Conservation (phyloP, 306 rosid genomes). For the Cucumis hystrix region DNA sequence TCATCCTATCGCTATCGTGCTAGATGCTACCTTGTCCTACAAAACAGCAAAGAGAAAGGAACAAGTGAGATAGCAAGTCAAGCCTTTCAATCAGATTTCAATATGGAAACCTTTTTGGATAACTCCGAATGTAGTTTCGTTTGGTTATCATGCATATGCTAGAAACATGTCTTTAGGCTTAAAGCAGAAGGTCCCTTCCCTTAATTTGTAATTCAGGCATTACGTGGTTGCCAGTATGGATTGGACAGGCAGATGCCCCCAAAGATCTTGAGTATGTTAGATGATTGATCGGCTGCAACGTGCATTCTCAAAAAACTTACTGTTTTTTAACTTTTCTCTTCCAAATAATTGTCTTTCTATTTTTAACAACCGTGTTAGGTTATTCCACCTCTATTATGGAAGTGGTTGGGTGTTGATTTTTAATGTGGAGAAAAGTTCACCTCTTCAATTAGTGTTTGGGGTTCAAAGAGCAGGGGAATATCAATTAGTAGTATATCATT, state of each 20-base stretch:
- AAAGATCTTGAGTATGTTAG: not conserved
- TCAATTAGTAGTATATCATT: not conserved
- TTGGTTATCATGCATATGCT: not conserved
- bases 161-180: not conserved
- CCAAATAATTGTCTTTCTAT: not conserved
- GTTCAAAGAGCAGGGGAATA: not conserved
- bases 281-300: not conserved
- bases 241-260: not conserved
- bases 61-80: not conserved
- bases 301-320: not conserved
- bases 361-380: not conserved
- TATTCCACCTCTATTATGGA: not conserved
- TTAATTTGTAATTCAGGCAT: not conserved
- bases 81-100: not conserved
- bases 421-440: not conserved
- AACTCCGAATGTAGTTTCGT: not conserved
- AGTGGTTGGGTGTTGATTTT: not conserved
- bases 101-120: not conserved
- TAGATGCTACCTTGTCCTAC: not conserved
- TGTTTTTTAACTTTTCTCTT: not conserved
- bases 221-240: not conserved
- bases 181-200: not conserved
- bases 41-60: not conserved
- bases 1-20: not conserved
- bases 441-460: not conserved